Evolutionary conservation across 345 rosid genomes (phyloP).

Genomic region (Aurinia saxatilis): DNA sequence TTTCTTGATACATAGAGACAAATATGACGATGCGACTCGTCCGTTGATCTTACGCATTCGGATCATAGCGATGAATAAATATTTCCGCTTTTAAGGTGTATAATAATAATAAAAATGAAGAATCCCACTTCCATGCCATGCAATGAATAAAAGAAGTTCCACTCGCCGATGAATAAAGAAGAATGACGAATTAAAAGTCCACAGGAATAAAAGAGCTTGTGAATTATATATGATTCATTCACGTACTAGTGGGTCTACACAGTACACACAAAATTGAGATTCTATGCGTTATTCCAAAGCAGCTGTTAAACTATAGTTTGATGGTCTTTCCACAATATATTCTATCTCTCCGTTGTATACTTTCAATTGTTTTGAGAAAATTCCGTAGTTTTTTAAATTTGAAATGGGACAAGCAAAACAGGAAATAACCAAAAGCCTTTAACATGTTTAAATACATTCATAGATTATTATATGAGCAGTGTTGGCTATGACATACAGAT

Average conservation of each 20-base stretch:
- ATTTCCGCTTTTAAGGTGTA: background rate
- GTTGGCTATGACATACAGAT: background rate
- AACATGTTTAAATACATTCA: background rate
- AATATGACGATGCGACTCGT: constrained; percentile 26
- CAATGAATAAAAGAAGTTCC: constrained; percentile 30
- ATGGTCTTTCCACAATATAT: background rate
- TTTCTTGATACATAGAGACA: constrained; percentile 31
- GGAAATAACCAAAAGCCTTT: background rate
- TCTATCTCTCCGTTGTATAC: background rate
- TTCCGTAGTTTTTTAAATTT: background rate
- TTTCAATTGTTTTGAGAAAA: background rate
- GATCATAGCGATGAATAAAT: constrained; percentile 4
- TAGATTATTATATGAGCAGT: background rate
- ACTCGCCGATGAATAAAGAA: constrained; percentile 19
- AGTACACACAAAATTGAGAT: constrained; percentile 29
- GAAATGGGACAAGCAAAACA: background rate
- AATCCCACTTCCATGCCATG: constrained; percentile 44
- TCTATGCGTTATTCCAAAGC: constrained; percentile 49
- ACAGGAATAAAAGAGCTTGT: constrained; percentile 30
- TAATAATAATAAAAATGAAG: constrained; percentile 23
- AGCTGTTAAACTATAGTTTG: constrained; percentile 12
- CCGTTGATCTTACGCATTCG: constrained; percentile 18
- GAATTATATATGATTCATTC: constrained; percentile 31
- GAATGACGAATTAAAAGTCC: constrained; percentile 29
- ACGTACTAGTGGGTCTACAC: constrained; percentile 32